Percentiles rank a stretch among this genome's conserved stretches.
Evolutionary conservation across 441 rosid species (phyloP).

Genomic region (Pelargonium citronellum): DNA sequence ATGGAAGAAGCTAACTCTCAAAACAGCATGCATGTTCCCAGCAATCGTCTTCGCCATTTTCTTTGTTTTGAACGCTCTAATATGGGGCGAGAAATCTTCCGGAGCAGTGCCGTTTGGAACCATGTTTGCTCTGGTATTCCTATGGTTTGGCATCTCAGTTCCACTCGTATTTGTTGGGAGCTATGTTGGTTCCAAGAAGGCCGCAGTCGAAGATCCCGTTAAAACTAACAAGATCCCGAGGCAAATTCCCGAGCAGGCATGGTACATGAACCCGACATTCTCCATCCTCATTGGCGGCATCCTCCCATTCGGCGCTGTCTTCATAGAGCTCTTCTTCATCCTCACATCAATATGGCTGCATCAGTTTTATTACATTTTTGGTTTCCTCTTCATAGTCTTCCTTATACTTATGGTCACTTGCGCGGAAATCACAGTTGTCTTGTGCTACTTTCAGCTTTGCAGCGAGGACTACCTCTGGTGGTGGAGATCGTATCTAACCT

Average conservation of each 20-base stretch:
- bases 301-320: slow-evolving; percentile 87
- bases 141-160: slow-evolving; percentile 94
- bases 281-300: slow-evolving; percentile 85
- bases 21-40: slow-evolving; percentile 74
- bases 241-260: slow-evolving; percentile 70
- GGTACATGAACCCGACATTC: slow-evolving; percentile 86
- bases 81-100: slow-evolving; percentile 89
- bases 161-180: slow-evolving; percentile 77
- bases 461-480: slow-evolving; percentile 94
- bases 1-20: slow-evolving; percentile 74
- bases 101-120: slow-evolving; percentile 94
- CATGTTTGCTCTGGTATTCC: slow-evolving; percentile 71
- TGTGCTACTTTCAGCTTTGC: slow-evolving; percentile 89
- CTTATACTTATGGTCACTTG: slow-evolving; percentile 69
- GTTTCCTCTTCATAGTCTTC: slow-evolving; percentile 83
- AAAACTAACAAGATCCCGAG: slow-evolving; percentile 85
- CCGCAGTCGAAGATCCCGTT: slow-evolving; percentile 62
- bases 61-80: slow-evolving; percentile 73
- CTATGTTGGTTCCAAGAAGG: slow-evolving; percentile 67
- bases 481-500: slow-evolving; percentile 93
- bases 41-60: slow-evolving; percentile 56
- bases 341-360: slow-evolving; percentile 87
- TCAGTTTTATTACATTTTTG: slow-evolving; percentile 94
- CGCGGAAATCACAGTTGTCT: slow-evolving; percentile 82
- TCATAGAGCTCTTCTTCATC: slow-evolving; percentile 82